Evolutionary conservation across 805 yeast species (phyloP).

Genomic region (Wickerhamiella alocasiicola): DNA sequence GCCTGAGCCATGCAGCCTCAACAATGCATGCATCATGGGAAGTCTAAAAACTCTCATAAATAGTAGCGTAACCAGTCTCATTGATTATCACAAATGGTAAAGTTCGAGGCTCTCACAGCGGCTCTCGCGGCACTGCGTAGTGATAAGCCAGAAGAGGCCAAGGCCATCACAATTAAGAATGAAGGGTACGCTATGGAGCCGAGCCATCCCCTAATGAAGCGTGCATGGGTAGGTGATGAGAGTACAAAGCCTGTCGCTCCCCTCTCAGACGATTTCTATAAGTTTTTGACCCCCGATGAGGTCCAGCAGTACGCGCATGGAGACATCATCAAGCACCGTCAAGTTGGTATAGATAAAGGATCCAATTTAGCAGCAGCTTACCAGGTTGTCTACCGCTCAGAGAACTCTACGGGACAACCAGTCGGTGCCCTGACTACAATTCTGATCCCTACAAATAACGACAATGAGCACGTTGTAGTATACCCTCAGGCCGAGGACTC

Average conservation of each 20-base stretch:
- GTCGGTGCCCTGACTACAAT: slow-evolving; percentile 16
- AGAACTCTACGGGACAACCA: slow-evolving; percentile 11
- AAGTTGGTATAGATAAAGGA: too few species aligned
- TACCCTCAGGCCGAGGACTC: slow-evolving; percentile 21
- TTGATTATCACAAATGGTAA: too few species aligned
- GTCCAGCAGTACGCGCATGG: slow-evolving; percentile 8
- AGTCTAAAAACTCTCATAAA: too few species aligned
- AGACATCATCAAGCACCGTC: slow-evolving; percentile 10
- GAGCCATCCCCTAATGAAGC: too few species aligned
- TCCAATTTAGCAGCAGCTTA: too few species aligned
- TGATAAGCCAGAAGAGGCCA: neutral
- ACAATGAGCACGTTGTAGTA: slow-evolving; percentile 16
- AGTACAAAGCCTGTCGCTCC: slow-evolving; percentile 13
- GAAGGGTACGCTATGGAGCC: neutral
- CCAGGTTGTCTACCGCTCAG: slow-evolving; percentile 16
- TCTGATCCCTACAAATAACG: slow-evolving; percentile 12
- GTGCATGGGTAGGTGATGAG: slow-evolving; percentile 18
- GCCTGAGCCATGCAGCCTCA: too few species aligned
- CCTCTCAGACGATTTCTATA: slow-evolving; percentile 16
- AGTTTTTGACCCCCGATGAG: slow-evolving; percentile 1
- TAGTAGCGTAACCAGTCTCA: too few species aligned
- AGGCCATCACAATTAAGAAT: neutral
- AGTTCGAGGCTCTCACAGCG: slow-evolving; percentile 1
- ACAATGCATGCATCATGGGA: too few species aligned
- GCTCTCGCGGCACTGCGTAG: neutral